Percentiles rank a stretch among this genome's conserved stretches.
Conservation (phyloP, 805 yeast species). For the Debaryomyces tyrocola region DNA sequence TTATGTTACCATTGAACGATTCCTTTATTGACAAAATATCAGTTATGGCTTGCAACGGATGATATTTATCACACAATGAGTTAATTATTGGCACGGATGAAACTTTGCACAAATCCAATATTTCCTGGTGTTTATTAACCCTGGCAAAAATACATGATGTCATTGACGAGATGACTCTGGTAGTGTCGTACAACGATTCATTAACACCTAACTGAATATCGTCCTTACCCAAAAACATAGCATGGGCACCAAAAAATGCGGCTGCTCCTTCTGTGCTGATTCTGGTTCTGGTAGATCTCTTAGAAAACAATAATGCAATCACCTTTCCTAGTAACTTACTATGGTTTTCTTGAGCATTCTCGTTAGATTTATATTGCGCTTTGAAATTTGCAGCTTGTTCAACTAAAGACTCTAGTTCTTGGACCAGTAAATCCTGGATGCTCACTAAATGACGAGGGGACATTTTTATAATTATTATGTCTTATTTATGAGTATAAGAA, state of each 20-base stretch:
- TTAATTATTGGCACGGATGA: conserved; percentile 86
- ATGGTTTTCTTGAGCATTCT: conserved; percentile 31
- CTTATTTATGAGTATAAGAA: neutral
- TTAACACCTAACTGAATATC: conserved; percentile 93
- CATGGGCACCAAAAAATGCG: conserved; percentile 83
- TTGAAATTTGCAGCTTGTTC: conserved; percentile 68
- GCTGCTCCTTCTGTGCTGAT: conserved; percentile 89
- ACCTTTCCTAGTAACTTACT: conserved; percentile 68
- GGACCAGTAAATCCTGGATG: conserved; percentile 67
- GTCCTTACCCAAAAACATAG: conserved; percentile 89
- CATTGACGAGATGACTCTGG: conserved; percentile 89
- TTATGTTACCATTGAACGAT: conserved; percentile 46
- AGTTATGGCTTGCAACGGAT: conserved; percentile 89
- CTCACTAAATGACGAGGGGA: conserved; percentile 70
- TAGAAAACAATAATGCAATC: conserved; percentile 74
- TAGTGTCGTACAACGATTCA: conserved; percentile 80
- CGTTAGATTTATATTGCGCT: conserved; percentile 50
- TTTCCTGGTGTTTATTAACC: conserved; percentile 77
- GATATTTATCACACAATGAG: conserved; percentile 83
- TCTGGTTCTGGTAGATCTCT: conserved; percentile 89
- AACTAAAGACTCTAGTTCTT: conserved; percentile 67
- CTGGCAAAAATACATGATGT: conserved; percentile 88
- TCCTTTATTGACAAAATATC: conserved; percentile 82
- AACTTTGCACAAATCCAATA: conserved; percentile 65
- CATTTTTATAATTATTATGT: neutral